A percentile compares a stretch with the other conserved stretches of the same genome.
Evolutionary conservation across 345 rosid genomes (phyloP).

Genomic region (Psidium friedrichsthalianum): DNA sequence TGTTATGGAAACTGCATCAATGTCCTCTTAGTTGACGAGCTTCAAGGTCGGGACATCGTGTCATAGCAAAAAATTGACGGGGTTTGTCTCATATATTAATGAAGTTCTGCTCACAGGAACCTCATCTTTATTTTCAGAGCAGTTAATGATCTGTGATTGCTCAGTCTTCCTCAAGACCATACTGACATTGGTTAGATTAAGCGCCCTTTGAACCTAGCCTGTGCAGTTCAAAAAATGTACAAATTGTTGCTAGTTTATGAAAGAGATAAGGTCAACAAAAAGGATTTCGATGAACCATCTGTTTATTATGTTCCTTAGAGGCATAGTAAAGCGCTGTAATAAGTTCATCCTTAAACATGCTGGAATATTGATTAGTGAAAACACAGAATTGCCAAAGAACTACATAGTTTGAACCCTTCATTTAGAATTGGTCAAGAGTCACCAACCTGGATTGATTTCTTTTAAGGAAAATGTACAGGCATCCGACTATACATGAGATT

Average conservation of each 20-base stretch:
- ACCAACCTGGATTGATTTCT: background rate
- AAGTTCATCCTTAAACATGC: background rate
- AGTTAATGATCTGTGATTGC: too few relatives aligned
- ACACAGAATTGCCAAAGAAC: background rate
- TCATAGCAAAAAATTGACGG: conserved; percentile 11
- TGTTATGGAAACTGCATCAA: conserved; percentile 41
- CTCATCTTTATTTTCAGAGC: background rate
- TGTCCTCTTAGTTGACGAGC: conserved; percentile 48
- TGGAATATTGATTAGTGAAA: background rate
- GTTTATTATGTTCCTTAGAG: background rate
- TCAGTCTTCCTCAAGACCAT: too few relatives aligned
- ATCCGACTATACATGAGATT: too few relatives aligned
- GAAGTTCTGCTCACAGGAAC: background rate
- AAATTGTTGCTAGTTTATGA: background rate
- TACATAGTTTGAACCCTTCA: background rate
- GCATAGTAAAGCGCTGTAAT: background rate
- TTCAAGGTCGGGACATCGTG: conserved; percentile 63
- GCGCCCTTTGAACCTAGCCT: background rate
- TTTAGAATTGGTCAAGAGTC: background rate
- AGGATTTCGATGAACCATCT: background rate
- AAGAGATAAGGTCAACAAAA: background rate
- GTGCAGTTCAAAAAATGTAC: background rate
- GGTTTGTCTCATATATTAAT: background rate
- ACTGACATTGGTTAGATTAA: background rate
- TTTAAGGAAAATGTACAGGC: too few relatives aligned